Evolutionary conservation across 2,329 filamentous ascomycete species (phyloP), one percentile per base, ranked within the genome.

Genomic region (Monilinia fructigena): DNA sequence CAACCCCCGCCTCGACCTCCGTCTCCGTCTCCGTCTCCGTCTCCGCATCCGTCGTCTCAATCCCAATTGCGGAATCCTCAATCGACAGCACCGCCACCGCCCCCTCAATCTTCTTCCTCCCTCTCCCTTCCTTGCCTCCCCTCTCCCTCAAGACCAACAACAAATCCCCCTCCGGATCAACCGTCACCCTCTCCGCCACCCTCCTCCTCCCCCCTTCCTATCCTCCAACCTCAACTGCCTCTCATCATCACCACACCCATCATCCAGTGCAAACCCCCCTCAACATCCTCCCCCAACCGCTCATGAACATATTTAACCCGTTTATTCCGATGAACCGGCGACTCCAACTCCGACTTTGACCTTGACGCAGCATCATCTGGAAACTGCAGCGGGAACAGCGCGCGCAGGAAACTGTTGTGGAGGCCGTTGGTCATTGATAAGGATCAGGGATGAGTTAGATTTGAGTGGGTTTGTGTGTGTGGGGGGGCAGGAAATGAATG

Each of bases 311-410:
- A 61, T 20, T 65, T 65, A 2, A 60, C 7, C 4, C 63, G 63
- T 47, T 65, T 65, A 10, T 60, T 60, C 12, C 47, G 55, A 65
- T 60, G 63, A 2, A 10, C 45, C 2, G 6, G 18, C n/a, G 56
- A 31, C 20, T 7, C 31, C 31, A 5, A 35, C 31, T 42, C 20
- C 48, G 38, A 0, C 28, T 28, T 28, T 28, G 28, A 28, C 28
- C 4, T 28, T 4, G 28, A 28, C 28, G 28, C 28, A 28, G 28
- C 28, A 28, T 26, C 38, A 6, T 28, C 55, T 18, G 47, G 20
- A 5, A 65, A 65, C n/a, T 65, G 63, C 35, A 54, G 63, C 5
- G 63, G 63, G 26, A 65, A 65, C 0, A 65, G 55, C 50, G 63
- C 63, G 20, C 63, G 63, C 3, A 65, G 47, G 11, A 65, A 65